phyloP scores from a whole-genome alignment of 2,329 filamentous ascomycete species.

The Beauveria varroae region DNA sequence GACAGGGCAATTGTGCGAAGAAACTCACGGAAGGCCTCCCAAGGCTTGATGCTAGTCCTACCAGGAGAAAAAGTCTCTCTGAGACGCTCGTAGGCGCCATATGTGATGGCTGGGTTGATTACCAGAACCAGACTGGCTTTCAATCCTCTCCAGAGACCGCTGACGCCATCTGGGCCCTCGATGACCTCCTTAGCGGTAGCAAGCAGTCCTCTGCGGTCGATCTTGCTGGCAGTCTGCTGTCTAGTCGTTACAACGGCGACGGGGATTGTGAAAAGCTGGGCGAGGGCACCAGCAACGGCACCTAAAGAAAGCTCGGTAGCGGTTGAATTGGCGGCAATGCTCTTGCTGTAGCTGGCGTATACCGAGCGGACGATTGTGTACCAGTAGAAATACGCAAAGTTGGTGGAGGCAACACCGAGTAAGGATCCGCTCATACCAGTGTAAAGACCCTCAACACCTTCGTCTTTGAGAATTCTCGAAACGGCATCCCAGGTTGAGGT shows the following conservation, averaged over 20 bases:
- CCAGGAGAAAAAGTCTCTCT: slow-evolving; percentile 71
- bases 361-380: slow-evolving; percentile 81
- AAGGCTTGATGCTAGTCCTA: slow-evolving; percentile 65
- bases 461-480: slow-evolving; percentile 69
- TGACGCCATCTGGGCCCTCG: slow-evolving; percentile 80
- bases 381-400: slow-evolving; percentile 99
- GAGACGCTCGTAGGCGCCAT: slow-evolving; percentile 89
- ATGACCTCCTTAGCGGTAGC: slow-evolving; percentile 87
- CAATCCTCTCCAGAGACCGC: slow-evolving; percentile 86
- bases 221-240: slow-evolving; percentile 85
- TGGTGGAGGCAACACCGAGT: slow-evolving; percentile 89
- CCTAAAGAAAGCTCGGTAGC: slow-evolving; percentile 77
- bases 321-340: slow-evolving; percentile 57
- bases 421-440: slow-evolving; percentile 80
- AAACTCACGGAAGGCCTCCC: slow-evolving; percentile 83
- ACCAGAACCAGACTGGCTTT: slow-evolving; percentile 95
- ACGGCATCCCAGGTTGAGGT: slow-evolving; percentile 83
- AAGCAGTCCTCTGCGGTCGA: slow-evolving; percentile 75
- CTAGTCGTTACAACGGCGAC: slow-evolving; percentile 92
- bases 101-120: slow-evolving; percentile 94
- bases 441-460: slow-evolving; percentile 79
- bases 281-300: slow-evolving; percentile 79
- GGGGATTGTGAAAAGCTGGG: slow-evolving; percentile 93
- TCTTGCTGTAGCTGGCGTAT: slow-evolving; percentile 58
- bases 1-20: not conserved